Conservation (phyloP, 192 early-diverging fungal species). For the Coemansia sp. region DNA sequence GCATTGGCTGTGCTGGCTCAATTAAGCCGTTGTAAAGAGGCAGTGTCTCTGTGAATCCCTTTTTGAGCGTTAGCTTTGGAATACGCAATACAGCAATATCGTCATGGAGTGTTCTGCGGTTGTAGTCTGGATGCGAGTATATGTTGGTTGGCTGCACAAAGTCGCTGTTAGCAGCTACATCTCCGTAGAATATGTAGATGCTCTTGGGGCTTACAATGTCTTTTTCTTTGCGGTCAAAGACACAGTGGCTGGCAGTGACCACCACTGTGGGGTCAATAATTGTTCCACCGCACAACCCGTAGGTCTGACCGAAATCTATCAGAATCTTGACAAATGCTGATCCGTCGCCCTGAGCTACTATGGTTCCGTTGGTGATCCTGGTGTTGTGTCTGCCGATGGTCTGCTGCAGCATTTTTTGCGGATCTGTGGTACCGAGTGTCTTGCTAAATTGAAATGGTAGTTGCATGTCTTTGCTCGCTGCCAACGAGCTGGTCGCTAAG, state of each 20-base stretch:
- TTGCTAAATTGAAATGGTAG: not conserved
- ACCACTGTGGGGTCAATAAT: constrained; percentile 34
- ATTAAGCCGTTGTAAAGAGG: constrained; percentile 23
- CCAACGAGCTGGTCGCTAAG: not conserved
- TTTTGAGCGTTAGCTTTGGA: constrained; percentile 10
- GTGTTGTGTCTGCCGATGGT: not conserved
- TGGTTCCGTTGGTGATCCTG: constrained; percentile 50
- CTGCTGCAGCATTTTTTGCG: not conserved
- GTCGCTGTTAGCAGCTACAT: constrained; percentile 6
- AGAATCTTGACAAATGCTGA: constrained; percentile 31
- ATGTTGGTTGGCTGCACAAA: constrained; percentile 25
- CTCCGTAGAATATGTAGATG: constrained; percentile 30
- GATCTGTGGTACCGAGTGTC: not conserved
- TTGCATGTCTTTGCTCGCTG: not conserved
- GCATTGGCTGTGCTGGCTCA: constrained; percentile 16
- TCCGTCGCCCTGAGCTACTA: constrained; percentile 22
- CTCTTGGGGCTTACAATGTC: not conserved
- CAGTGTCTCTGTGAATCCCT: constrained; percentile 20
- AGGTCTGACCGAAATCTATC: not conserved
- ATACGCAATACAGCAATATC: constrained; percentile 44
- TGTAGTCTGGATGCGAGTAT: constrained; percentile 30
- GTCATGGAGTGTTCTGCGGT: constrained; percentile 13
- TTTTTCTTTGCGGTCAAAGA: not conserved
- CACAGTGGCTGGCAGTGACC: constrained; percentile 43
- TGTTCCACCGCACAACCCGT: constrained; percentile 41